A percentile compares a stretch with the other conserved stretches of the same genome.
phyloP scores from a whole-genome alignment of 495 filamentous ascomycete species.

The Stereocaulon alpinum region DNA sequence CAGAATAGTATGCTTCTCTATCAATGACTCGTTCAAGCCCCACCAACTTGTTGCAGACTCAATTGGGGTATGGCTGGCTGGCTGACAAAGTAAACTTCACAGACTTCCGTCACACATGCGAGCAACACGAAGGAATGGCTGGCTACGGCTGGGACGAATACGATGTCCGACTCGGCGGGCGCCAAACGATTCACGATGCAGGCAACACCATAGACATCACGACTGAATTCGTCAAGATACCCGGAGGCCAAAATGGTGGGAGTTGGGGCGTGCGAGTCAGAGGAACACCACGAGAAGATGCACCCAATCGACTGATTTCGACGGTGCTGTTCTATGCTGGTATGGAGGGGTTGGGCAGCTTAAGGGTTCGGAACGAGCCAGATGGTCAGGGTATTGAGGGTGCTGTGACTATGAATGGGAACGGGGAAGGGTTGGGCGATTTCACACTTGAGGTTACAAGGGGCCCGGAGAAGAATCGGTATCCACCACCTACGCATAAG shows the following conservation, averaged over 20 bases:
- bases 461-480: constrained; percentile 50
- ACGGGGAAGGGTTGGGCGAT: constrained; percentile 64
- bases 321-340: constrained; percentile 71
- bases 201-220: constrained; percentile 82
- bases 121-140: constrained; percentile 87
- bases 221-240: constrained; percentile 87
- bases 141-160: constrained; percentile 98
- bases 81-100: neutral
- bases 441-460: constrained; percentile 74
- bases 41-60: neutral
- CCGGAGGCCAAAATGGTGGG: constrained; percentile 77
- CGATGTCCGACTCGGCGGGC: constrained; percentile 75
- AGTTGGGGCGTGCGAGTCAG: constrained; percentile 86
- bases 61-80: too few relatives aligned
- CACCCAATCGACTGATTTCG: constrained; percentile 53
- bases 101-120: constrained; percentile 92
- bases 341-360: constrained; percentile 63
- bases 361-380: constrained; percentile 46
- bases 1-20: constrained; percentile 52
- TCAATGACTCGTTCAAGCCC: neutral
- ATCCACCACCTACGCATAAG: constrained; percentile 51
- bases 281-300: constrained; percentile 65
- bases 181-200: constrained; percentile 80
- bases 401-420: constrained; percentile 65
- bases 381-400: constrained; percentile 54